Evolutionary conservation across 805 yeast species (phyloP).

Genomic region (Yarrowia sp.): DNA sequence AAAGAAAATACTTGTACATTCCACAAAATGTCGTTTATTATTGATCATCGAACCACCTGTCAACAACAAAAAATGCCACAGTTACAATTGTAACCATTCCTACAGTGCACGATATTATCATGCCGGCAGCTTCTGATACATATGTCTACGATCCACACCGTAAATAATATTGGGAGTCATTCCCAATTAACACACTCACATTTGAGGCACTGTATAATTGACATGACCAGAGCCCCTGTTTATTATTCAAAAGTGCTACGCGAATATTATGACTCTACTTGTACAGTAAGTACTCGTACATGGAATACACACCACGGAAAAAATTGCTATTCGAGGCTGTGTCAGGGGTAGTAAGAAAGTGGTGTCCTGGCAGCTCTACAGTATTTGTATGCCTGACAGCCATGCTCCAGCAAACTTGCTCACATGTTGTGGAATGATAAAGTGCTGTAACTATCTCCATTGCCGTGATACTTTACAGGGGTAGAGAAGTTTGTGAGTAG

Average conservation of each 20-base stretch:
- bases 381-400: too few species aligned
- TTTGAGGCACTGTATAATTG: neutral
- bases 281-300: neutral
- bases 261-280: neutral
- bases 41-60: too few species aligned
- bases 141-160: neutral
- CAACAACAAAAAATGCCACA: neutral
- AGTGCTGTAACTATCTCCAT: neutral
- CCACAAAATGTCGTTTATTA: neutral
- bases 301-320: neutral
- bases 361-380: neutral
- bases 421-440: neutral
- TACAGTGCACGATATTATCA: neutral
- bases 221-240: neutral
- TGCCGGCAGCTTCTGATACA: neutral
- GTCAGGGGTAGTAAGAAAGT: neutral
- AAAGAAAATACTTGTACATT: too few species aligned
- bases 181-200: neutral
- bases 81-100: neutral
- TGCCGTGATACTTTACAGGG: neutral
- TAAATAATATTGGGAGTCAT: neutral
- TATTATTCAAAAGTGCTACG: neutral
- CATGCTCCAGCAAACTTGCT: too few species aligned
- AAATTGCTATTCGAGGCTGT: too few species aligned
- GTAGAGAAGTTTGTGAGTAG: neutral